Evolutionary conservation across 768 basidiomycete species (phyloP).

Genomic region (Flagelloscypha sp.): DNA sequence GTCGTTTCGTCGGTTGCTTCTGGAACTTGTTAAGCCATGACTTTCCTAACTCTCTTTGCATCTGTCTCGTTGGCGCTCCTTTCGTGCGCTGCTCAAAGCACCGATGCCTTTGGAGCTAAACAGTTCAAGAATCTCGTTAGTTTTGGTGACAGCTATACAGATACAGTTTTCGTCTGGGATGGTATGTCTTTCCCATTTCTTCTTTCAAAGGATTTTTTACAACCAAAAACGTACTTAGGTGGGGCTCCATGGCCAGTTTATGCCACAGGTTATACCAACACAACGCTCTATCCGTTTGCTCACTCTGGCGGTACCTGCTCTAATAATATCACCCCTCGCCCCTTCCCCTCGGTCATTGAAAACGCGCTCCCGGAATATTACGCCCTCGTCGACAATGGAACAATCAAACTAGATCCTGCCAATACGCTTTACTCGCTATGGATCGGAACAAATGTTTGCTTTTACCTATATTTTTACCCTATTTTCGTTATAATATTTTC

Average conservation of each 20-base stretch:
- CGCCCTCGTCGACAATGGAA: conserved; percentile 30
- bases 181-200: conserved; percentile 2
- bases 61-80: too few relatives aligned
- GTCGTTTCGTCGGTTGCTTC: too few relatives aligned
- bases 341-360: conserved; percentile 52
- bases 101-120: conserved; percentile 22
- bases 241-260: conserved; percentile 56
- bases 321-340: conserved; percentile 48
- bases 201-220: too few relatives aligned
- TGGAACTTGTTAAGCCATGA: too few relatives aligned
- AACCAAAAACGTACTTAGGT: conserved; percentile 24
- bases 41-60: too few relatives aligned
- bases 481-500: too few relatives aligned
- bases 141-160: conserved; percentile 63
- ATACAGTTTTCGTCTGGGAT: conserved; percentile 33
- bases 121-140: conserved; percentile 60
- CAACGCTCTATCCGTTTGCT: conserved; percentile 50
- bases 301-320: conserved; percentile 59
- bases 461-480: too few relatives aligned
- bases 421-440: conserved; percentile 58
- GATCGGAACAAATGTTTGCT: conserved; percentile 63
- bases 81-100: too few relatives aligned
- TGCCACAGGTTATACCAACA: conserved; percentile 44
- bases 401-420: conserved; percentile 27
- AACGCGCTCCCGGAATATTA: conserved; percentile 50